Percentiles rank a stretch among this genome's conserved stretches.
Conservation (phyloP, 2,329 filamentous ascomycete species). For the Zasmidium cellare region DNA sequence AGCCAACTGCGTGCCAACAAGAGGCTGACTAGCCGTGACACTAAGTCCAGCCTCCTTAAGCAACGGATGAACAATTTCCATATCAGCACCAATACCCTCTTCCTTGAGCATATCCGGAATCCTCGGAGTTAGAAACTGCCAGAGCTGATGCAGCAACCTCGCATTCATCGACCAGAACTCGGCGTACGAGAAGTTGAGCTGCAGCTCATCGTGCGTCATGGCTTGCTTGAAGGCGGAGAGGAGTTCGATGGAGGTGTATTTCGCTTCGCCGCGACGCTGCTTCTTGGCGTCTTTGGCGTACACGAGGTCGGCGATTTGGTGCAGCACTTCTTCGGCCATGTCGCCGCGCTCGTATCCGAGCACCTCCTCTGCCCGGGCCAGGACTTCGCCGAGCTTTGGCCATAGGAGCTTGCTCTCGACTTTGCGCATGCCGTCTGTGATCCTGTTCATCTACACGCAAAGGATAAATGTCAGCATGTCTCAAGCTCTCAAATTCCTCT, state of each 20-base stretch:
- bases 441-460: neutral
- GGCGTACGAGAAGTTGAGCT: constrained; percentile 2
- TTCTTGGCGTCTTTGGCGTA: neutral
- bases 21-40: too few species aligned
- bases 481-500: too few species aligned
- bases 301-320: neutral
- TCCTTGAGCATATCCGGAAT: neutral
- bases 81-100: neutral
- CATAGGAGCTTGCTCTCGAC: neutral
- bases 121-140: neutral
- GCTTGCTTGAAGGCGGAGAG: neutral
- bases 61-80: neutral
- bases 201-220: neutral
- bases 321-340: neutral
- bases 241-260: neutral
- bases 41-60: too few species aligned
- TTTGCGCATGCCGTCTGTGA: neutral
- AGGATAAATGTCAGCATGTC: too few species aligned
- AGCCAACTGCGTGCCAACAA: too few species aligned
- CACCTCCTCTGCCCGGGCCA: neutral
- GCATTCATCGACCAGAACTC: neutral
- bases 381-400: neutral
- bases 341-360: constrained; percentile 1
- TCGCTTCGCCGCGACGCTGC: neutral
- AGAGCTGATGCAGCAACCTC: neutral